phyloP scores from a whole-genome alignment of 345 rosid species.

The Abelmoschus esculentus region DNA sequence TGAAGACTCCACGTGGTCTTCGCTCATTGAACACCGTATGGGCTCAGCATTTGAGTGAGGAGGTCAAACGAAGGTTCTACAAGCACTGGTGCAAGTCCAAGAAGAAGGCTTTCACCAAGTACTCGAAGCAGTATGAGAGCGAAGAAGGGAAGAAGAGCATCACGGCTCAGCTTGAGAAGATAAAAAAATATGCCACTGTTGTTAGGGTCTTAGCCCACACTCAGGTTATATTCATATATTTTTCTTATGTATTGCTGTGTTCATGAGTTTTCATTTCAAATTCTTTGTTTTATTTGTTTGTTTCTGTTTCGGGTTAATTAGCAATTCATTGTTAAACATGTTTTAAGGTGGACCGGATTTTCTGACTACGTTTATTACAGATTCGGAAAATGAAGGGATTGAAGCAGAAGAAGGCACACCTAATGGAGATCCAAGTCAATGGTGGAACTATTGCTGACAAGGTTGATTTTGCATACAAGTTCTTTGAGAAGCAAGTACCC shows the following conservation, averaged over 20 bases:
- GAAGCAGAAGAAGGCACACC: conserved; percentile 1
- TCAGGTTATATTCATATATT: not conserved
- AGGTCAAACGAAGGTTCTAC: not conserved
- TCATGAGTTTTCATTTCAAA: not conserved
- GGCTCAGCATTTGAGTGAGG: not conserved
- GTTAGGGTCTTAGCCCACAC: not conserved
- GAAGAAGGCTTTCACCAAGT: not conserved
- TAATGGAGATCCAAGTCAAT: not conserved
- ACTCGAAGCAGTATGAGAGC: not conserved
- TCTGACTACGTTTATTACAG: not conserved
- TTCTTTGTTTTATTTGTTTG: not conserved
- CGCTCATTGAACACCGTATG: not conserved
- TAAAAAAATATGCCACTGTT: not conserved
- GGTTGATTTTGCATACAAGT: not conserved
- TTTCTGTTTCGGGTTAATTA: not conserved
- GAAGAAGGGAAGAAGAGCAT: not conserved
- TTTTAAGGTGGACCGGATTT: not conserved
- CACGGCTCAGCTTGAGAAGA: not conserved
- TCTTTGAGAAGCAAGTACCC: not conserved
- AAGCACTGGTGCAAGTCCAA: conserved; percentile 1
- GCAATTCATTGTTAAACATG: not conserved
- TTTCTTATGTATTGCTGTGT: not conserved
- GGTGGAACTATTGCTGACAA: conserved; percentile 1
- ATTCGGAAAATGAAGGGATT: not conserved
- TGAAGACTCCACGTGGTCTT: not conserved